Evolutionary conservation across 306 rosid species (phyloP), one percentile per base, ranked within the genome.

Genomic region (Boehmeria nivea): DNA sequence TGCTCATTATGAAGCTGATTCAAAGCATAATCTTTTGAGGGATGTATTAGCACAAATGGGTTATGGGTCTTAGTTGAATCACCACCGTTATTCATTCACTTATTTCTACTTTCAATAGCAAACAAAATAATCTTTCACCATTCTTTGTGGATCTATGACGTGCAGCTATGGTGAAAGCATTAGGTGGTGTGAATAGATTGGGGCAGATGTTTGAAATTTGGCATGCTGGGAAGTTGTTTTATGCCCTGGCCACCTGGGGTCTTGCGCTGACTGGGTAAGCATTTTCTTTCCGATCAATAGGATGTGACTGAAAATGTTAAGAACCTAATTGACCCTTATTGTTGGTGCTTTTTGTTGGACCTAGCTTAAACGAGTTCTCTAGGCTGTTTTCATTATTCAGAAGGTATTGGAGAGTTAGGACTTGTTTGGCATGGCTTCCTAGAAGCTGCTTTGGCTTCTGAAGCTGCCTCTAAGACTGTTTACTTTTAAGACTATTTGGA

Each of bases 241-340:
- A 87, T 73, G 37, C 93, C 36, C 68, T 91, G 23, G 75, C 95
- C 74, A 84, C 96, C 28, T 91, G 99, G 99, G 99, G 99, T 65
- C 95, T 91, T 73, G 86, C 99, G 66, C 79, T 91, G 63, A 74
- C 83, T 0, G 96, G 96, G 96, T 91, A 68, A 67, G 72, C 28
- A 61, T 63, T 60, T 18, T 44, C 39, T 24, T 17, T 31, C 36
- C 9, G 36, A 6, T 31, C 36, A 4, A 31, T 31, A 31, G 18
- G n/a, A 47, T 11, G 52, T 22, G 23, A 22, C 26, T 2, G 26
- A 21, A 22, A 11, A 8, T 14, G 8, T 11, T 21, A 47, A 22
- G n/a, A 15, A 21, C n/a, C 52, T 12, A 14, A 22, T 10, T 22
- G 1, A 22, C 31, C 52, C 1, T 10, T 47, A 47, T 47, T 22